Percentiles rank a stretch among this genome's conserved stretches.
These are phyloP conservation scores for Polysphondylium violaceum DNA, from an alignment of 78 protist species.

Conservation along the genomic window DNA sequence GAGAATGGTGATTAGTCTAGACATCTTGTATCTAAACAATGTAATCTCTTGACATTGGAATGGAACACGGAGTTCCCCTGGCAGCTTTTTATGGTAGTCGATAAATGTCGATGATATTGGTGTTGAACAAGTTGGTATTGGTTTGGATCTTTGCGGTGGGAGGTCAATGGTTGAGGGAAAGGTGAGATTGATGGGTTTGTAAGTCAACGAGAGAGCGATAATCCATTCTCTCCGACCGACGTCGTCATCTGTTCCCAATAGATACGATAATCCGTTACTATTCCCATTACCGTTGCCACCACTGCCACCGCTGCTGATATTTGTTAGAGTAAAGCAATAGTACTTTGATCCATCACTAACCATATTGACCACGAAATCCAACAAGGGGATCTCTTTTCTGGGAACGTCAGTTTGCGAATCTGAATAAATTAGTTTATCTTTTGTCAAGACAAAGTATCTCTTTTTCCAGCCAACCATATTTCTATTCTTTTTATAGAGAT, in stretches of 20 bases:
- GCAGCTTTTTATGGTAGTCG: conserved; percentile 50
- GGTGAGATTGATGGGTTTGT: not conserved
- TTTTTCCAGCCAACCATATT: conserved; percentile 45
- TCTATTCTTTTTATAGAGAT: conserved; percentile 68
- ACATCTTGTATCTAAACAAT: conserved; percentile 59
- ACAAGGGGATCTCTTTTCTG: not conserved
- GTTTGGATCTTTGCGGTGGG: not conserved
- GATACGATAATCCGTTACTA: not conserved
- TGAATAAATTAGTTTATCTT: conserved; percentile 18
- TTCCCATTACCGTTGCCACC: not conserved
- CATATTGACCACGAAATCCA: conserved; percentile 22
- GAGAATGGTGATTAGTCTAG: not conserved
- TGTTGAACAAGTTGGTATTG: conserved; percentile 13
- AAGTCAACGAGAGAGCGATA: not conserved
- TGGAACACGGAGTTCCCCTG: conserved; percentile 30
- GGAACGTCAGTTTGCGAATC: conserved; percentile 18
- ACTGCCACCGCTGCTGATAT: not conserved
- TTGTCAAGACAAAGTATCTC: conserved; percentile 44
- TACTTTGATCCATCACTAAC: conserved; percentile 2
- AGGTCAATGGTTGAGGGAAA: not conserved
- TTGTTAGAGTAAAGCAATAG: conserved; percentile 29
- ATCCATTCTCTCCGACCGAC: conserved; percentile 42
- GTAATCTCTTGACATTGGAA: conserved; percentile 31
- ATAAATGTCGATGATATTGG: too few relatives aligned
- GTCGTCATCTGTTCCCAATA: conserved; percentile 31